A percentile compares a stretch with the other conserved stretches of the same genome.
phyloP scores from a whole-genome alignment of 495 filamentous ascomycete species.

The Daldinia vernicosa region DNA sequence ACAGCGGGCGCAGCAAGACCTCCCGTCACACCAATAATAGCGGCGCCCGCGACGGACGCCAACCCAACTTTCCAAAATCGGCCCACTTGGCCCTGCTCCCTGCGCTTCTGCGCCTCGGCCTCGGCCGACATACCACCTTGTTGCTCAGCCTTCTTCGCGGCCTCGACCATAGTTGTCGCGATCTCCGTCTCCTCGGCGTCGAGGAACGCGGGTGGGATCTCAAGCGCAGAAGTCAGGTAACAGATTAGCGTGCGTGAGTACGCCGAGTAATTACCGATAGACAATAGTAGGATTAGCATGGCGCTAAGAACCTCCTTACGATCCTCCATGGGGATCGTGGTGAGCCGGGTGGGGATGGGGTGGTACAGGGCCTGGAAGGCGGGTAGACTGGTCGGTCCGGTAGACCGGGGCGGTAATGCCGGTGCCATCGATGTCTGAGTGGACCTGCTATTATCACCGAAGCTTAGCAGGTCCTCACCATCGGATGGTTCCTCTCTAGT shows the following conservation, averaged over 20 bases:
- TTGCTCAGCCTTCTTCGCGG: slow-evolving; percentile 50
- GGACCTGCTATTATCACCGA: slow-evolving; percentile 29
- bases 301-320: slow-evolving; percentile 63
- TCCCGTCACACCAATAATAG: slow-evolving; percentile 85
- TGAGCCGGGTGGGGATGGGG: slow-evolving; percentile 56
- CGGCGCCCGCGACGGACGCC: slow-evolving; percentile 86
- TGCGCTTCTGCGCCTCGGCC: slow-evolving; percentile 71
- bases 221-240: slow-evolving; percentile 70
- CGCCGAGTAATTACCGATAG: slow-evolving; percentile 75
- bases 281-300: slow-evolving; percentile 72
- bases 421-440: slow-evolving; percentile 1
- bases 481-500: slow-evolving; percentile 16
- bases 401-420: slow-evolving; percentile 25
- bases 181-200: slow-evolving; percentile 75
- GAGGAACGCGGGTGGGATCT: slow-evolving; percentile 65
- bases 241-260: slow-evolving; percentile 74
- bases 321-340: slow-evolving; percentile 52
- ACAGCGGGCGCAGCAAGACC: slow-evolving; percentile 87
- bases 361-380: slow-evolving; percentile 54
- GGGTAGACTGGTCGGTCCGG: slow-evolving; percentile 26
- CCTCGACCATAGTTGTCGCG: slow-evolving; percentile 73
- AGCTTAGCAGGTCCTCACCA: slow-evolving; percentile 46
- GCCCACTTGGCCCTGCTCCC: slow-evolving; percentile 66
- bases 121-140: slow-evolving; percentile 73
- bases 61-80: slow-evolving; percentile 89